Evolutionary conservation across 805 yeast species (phyloP), one percentile per base, ranked within the genome.

Genomic region (Scheffersomyces lignosus): DNA sequence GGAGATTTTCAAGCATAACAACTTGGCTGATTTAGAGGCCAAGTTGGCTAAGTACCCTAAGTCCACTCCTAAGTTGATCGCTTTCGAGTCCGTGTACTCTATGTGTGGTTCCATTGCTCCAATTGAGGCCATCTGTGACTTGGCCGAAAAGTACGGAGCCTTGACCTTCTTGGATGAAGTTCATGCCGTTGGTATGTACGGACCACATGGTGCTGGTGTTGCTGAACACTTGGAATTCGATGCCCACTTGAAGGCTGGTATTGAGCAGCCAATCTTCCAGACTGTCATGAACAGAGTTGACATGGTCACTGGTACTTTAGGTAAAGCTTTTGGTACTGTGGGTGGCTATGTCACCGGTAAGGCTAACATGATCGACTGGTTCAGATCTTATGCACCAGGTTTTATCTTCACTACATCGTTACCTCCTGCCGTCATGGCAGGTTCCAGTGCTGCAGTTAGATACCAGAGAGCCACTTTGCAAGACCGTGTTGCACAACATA

Each of bases 151-250:
- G 66, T 93, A 93, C 60, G 98, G 98, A 44, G 98, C 98, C 31
- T 66, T 93, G 52, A 93, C 99, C 20, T 93, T 93, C 65, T 73
- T 93, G 61, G 99, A 93, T 62, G 99, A 93, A 66, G 99, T 93
- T 26, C 99, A 93, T 58, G 98, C 99, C 24, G 98, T 93, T 31
- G 99, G 99, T 38, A 78, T 93, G 83, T 93, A 93, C 60, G 99
- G 99, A 54, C 98, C 99, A 42, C 96, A 87, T 54, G 99, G 99
- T 58, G 99, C 96, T 23, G 99, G 99, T 69, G 98, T 93, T 37
- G 96, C 98, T 32, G 99, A 93, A 66, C 99, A 93, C 62, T 73
- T 85, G 54, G 87, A 93, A 66, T 93, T 89, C 52, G 87, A 87
- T 31, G 80, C 81, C 37, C 95, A 91, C 59, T 78, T 87, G 56